These are phyloP conservation scores for Amylocarpus encephaloides DNA, from an alignment of 2,329 filamentous ascomycete genomes.

Conservation along the genomic window DNA sequence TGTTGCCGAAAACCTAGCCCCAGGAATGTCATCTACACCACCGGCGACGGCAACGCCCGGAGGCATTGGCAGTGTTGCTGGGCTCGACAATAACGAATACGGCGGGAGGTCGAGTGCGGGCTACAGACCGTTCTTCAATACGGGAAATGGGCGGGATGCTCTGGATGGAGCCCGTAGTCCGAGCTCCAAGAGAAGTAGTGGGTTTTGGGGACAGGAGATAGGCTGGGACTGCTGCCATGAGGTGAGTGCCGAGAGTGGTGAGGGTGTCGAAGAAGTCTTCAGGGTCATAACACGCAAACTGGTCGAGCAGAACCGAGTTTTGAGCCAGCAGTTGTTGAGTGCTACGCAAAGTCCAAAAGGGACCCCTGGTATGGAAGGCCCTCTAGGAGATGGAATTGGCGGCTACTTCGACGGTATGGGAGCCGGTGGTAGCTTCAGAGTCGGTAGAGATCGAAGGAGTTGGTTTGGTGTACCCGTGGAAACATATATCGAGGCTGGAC, in stretches of 20 bases:
- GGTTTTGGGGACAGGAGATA: conserved; percentile 86
- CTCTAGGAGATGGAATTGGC: conserved; percentile 20
- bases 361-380: conserved; percentile 30
- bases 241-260: conserved; percentile 87
- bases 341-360: conserved; percentile 41
- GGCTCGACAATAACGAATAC: conserved; percentile 5
- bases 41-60: conserved; percentile 52
- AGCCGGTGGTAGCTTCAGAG: conserved; percentile 52
- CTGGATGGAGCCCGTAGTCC: conserved; percentile 51
- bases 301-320: conserved; percentile 61
- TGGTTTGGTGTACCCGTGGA: conserved; percentile 56
- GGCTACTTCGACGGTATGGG: conserved; percentile 42
- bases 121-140: conserved; percentile 2
- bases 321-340: conserved; percentile 43
- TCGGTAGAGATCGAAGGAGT: conserved; percentile 56
- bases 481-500: conserved; percentile 33
- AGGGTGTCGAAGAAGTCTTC: conserved; percentile 96
- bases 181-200: conserved; percentile 60
- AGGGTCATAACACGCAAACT: conserved; percentile 80
- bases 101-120: conserved; percentile 7
- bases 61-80: conserved; percentile 7
- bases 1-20: conserved; percentile 83
- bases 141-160: conserved; percentile 13
- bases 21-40: conserved; percentile 59
- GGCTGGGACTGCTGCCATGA: conserved; percentile 98